These are phyloP conservation scores for Paracamarosporium sp. DNA, from an alignment of 2,329 filamentous ascomycete genomes.

Conservation along the genomic window DNA sequence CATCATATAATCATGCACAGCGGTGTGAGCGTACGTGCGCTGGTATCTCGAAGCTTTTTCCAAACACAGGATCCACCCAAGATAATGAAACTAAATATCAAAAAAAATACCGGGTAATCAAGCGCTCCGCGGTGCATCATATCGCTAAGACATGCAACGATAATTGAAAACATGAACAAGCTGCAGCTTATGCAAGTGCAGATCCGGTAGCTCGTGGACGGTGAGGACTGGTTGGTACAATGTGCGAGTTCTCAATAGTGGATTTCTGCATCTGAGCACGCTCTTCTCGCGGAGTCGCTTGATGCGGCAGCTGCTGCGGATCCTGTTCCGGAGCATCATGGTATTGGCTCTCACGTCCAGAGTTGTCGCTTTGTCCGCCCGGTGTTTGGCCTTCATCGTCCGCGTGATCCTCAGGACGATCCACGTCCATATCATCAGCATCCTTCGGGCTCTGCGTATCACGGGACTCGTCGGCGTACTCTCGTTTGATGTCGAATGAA, in stretches of 20 bases:
- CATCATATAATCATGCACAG: neutral
- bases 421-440: constrained; percentile 31
- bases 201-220: neutral
- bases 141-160: neutral
- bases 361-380: constrained; percentile 24
- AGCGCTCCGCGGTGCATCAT: neutral
- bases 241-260: constrained; percentile 5
- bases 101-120: neutral
- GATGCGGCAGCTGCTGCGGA: neutral
- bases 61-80: neutral
- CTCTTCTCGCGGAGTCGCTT: neutral
- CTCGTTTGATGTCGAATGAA: constrained; percentile 30
- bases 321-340: constrained; percentile 18
- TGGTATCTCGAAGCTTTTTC: neutral
- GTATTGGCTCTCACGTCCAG: constrained; percentile 21
- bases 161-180: neutral
- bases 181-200: neutral
- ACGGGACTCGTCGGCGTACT: constrained; percentile 21
- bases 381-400: constrained; percentile 29
- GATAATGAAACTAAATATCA: neutral
- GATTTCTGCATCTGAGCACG: neutral
- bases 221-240: neutral
- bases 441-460: constrained; percentile 19
- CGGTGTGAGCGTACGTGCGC: no score
- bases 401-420: constrained; percentile 24